These are phyloP conservation scores for Cucumis melo DNA, from an alignment of 306 rosid species.

Conservation along the genomic window DNA sequence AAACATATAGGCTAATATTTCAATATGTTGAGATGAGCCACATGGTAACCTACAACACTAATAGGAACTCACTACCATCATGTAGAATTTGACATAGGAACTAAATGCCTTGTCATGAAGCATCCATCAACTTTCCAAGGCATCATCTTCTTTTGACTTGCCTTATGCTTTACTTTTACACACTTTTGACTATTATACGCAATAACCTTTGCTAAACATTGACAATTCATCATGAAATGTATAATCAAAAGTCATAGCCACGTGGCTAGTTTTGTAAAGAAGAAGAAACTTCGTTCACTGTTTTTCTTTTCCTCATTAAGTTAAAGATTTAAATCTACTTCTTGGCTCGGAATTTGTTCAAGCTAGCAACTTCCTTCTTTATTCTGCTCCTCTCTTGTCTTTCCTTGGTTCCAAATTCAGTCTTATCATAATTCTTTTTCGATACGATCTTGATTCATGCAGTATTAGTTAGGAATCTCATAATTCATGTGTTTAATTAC, in stretches of 20 bases:
- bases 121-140: background rate
- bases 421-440: background rate
- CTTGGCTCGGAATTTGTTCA: no score
- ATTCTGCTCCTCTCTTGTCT: background rate
- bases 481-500: background rate
- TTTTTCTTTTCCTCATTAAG: no score
- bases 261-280: no score
- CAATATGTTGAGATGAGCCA: background rate
- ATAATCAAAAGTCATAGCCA: no score
- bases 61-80: background rate
- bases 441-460: background rate
- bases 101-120: background rate
- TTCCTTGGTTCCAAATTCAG: background rate
- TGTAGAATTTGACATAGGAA: background rate
- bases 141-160: background rate
- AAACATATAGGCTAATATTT: background rate
- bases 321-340: no score
- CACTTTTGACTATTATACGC: background rate
- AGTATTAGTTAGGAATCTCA: background rate
- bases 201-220: background rate
- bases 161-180: background rate
- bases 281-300: no score
- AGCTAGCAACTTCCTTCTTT: background rate
- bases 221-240: no score
- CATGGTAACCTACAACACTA: no score